Conservation (phyloP, 2,329 filamentous ascomycete genomes). For the Trichoderma citrinoviride region DNA sequence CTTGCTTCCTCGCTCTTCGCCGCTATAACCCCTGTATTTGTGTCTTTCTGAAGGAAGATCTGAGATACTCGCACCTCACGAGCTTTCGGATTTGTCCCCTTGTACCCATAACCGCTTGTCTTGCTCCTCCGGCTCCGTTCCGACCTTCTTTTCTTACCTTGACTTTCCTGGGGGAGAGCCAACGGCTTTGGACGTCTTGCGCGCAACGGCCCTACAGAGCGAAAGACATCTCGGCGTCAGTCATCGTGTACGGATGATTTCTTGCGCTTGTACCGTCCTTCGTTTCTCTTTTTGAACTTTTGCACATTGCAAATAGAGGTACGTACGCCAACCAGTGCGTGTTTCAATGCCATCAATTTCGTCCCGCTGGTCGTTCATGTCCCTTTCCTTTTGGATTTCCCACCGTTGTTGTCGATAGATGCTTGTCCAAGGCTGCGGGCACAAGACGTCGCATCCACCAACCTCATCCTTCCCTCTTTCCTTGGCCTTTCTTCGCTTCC, state of each 20-base stretch:
- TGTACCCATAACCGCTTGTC: background rate
- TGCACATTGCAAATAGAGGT: slow-evolving; percentile 1
- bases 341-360: background rate
- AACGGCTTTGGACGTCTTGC: background rate
- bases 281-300: background rate
- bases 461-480: too few relatives aligned
- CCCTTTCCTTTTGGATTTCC: background rate
- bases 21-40: background rate
- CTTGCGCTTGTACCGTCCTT: background rate
- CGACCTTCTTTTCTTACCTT: background rate
- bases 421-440: background rate
- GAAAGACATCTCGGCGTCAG: background rate
- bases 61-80: background rate
- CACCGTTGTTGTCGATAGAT: background rate
- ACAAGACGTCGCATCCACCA: background rate
- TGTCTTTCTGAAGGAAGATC: background rate
- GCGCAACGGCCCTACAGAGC: background rate
- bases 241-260: background rate
- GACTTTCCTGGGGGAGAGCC: background rate
- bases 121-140: too few relatives aligned
- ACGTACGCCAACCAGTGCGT: background rate
- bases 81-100: background rate
- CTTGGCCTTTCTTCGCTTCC: background rate
- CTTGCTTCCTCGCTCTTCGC: background rate
- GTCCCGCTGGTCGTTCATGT: background rate